Evolutionary conservation across 129 eudicot genomes (phyloP), one percentile per base, ranked within the genome.

Genomic region (Tanacetum coccineum): DNA sequence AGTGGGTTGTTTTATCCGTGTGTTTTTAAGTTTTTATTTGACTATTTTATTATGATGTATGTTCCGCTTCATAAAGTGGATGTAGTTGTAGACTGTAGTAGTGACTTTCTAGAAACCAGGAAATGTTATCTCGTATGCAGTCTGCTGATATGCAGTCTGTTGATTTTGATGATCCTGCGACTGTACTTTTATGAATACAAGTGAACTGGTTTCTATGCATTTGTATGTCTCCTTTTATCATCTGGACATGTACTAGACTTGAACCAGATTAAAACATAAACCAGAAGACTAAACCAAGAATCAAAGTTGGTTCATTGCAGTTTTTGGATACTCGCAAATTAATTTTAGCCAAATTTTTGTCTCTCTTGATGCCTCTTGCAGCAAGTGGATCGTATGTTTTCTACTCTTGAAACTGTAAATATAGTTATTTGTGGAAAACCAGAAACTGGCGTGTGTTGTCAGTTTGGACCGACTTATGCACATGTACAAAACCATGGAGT

Each of bases 161-260:
- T 45, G 45, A 39, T 70, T 70, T 56, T 74, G 72, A 74, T 74
- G 66, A 65, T 67, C 62, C 19, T 49, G 73, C 26, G 70, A 50
- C 61, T 58, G 40, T 73, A 26, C 36, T 30, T 30, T 56, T 55
- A 45, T 45, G 42, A 64, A 65, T 74, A 46, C 65, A 73, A 54
- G 15, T 30, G 0, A 30, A 4, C 36, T 30, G 36, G 36, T 30
- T 30, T 30, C 36, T 30, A 4, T 30, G 36, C 36, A 30, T 22
- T 22, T 22, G 25, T 22, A 22, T 22, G 25, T 22, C 25, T 22
- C 25, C 25, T 22, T 22, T 22, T 22, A 22, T 22, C 2, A 0
- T 30, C 36, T 30, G 36, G 36, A 30, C 36, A 30, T 5, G 3
- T 5, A 4, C 36, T 30, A 30, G 36, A 30, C 0, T 30, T 4